Evolutionary conservation across 331 rosid species (phyloP).

Genomic region (Ulmus americana): DNA sequence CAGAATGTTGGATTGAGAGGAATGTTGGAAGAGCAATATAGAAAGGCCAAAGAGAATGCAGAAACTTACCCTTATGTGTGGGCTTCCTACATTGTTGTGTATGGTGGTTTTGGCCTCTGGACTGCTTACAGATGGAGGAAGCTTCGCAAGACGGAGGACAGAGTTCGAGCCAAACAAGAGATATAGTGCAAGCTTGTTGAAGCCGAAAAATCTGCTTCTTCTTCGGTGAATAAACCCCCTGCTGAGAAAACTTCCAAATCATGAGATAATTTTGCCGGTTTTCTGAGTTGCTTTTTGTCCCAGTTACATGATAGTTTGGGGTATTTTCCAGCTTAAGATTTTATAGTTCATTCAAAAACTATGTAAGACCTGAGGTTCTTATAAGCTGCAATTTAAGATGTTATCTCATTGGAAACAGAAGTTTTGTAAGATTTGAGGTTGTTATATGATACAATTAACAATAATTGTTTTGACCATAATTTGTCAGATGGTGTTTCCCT

Average conservation of each 20-base stretch:
- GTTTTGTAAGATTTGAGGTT: slow-evolving; percentile 1
- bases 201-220: slow-evolving; percentile 42
- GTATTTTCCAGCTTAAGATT: neutral
- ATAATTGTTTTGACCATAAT: slow-evolving; percentile 1
- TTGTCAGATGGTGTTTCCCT: neutral
- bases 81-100: slow-evolving; percentile 76
- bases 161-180: slow-evolving; percentile 55
- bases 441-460: neutral
- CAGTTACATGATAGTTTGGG: neutral
- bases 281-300: neutral
- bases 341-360: too few species aligned
- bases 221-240: slow-evolving; percentile 22
- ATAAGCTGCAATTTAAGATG: neutral
- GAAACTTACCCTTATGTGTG: slow-evolving; percentile 79
- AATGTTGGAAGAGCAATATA: slow-evolving; percentile 42
- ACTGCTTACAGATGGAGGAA: slow-evolving; percentile 70
- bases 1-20: slow-evolving; percentile 26
- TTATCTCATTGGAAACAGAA: neutral
- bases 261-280: neutral
- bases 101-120: slow-evolving; percentile 73
- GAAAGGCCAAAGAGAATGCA: slow-evolving; percentile 55
- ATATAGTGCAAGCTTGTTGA: slow-evolving; percentile 46
- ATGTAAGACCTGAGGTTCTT: too few species aligned
- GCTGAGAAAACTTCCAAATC: slow-evolving; percentile 31
- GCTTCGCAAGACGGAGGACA: slow-evolving; percentile 71